Percentiles rank a stretch among this genome's conserved stretches.
Evolutionary conservation across 306 rosid species (phyloP).

Genomic region (Casuarina cunninghamiana): DNA sequence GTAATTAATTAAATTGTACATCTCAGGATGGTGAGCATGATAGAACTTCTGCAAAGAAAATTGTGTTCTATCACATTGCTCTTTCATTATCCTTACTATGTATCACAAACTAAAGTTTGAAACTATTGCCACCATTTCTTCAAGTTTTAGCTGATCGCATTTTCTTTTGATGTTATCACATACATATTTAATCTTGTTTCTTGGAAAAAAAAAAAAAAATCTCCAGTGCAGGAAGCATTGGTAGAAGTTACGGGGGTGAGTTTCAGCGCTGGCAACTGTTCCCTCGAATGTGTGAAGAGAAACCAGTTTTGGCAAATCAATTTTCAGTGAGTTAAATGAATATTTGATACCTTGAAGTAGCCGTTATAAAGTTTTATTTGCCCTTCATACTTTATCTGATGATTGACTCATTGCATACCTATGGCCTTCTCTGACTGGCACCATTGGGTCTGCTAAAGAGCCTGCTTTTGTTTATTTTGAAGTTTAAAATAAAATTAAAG

Average conservation of each 20-base stretch:
- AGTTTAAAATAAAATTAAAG: not conserved
- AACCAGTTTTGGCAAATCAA: conserved; percentile 87
- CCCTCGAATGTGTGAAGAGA: conserved; percentile 73
- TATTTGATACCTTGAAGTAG: not conserved
- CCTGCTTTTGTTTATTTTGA: not conserved
- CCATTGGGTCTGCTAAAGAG: not conserved
- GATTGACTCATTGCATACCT: not conserved
- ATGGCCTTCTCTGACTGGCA: not conserved
- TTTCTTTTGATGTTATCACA: not conserved
- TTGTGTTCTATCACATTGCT: not conserved
- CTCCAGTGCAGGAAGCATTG: conserved; percentile 87
- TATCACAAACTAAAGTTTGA: not conserved
- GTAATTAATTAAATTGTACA: too few relatives aligned
- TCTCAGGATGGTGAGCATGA: too few relatives aligned
- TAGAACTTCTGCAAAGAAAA: too few relatives aligned
- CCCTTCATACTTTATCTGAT: not conserved
- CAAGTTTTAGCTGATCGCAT: conserved; percentile 12
- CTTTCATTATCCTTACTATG: not conserved
- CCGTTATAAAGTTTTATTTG: not conserved
- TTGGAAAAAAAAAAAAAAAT: conserved; percentile 8
- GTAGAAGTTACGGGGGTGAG: conserved; percentile 80
- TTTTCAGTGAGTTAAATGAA: conserved; percentile 70
- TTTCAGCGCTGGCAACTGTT: conserved; percentile 93
- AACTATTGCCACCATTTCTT: not conserved
- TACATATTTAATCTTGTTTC: conserved; percentile 11